Base-by-base conservation (phyloP, 2,329 filamentous ascomycete species). In the Alternaria viburni region DNA sequence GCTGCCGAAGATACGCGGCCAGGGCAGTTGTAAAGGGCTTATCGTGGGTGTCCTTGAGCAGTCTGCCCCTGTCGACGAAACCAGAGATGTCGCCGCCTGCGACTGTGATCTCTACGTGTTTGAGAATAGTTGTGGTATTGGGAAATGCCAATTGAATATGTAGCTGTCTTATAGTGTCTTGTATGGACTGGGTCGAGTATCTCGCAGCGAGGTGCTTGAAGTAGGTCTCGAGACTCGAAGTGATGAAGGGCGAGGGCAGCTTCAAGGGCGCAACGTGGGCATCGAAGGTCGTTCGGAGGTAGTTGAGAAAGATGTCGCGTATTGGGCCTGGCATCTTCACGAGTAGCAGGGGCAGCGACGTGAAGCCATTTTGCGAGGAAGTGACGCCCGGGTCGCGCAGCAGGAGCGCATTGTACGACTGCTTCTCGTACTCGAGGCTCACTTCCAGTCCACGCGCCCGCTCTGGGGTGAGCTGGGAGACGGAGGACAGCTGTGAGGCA, bases 141-240 rank as follows among this genome's bases (percentile, higher is more conserved):
- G 75, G 73, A 28, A 80, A 81, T 32, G 74, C 65, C 13, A 81
- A 70, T 54, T 80, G 78, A 15, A 81, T 57, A 21, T 76, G 73
- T n/a, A 81, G 66, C 56, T 76, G 72, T 10, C 74, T 69, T 45
- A 80, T 69, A 15, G 77, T 65, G 57, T 77, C 69, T 36, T 69
- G 67, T 12, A 79, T 75, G 6, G 73, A 62, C 56, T 77, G 73
- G 3, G 72, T 75, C 5, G 77, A 77, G 56, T 57, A 59, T 54
- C 46, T 49, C 26, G 74, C 65, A 4, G 86, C 82, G 13, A 94
- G 81, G 60, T 86, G 83, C 13, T 87, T 88, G 58, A 95, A 83
- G 63, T 93, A 88, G 0, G 70, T 78, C 62, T 85, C 83, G 15
- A 86, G 74, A 2, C 77, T 75, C 0, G 73, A 68, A n/a, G 81